These are phyloP conservation scores for Spergularia marina DNA, from an alignment of 148 eudicot species.

Conservation along the genomic window DNA sequence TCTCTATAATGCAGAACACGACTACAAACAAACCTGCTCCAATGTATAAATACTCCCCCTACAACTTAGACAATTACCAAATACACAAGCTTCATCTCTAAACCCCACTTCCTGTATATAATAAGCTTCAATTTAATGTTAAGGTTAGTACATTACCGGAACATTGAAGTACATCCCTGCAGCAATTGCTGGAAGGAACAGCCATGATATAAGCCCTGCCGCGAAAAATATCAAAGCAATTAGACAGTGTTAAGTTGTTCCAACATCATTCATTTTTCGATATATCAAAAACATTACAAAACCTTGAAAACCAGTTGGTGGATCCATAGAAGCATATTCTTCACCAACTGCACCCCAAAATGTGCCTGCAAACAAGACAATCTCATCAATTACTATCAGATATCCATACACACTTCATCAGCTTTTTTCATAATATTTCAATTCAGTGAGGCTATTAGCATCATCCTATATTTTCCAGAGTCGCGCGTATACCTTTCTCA, in stretches of 20 bases:
- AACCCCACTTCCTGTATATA: background rate
- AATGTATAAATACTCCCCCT: slow-evolving; percentile 87
- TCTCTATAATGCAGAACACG: slow-evolving; percentile 74
- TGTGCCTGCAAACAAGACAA: slow-evolving; percentile 41
- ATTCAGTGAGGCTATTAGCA: too few relatives aligned
- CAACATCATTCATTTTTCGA: background rate
- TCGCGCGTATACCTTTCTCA: slow-evolving; percentile 47
- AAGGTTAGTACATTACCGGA: slow-evolving; percentile 47
- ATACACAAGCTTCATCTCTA: background rate
- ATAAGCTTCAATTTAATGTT: background rate
- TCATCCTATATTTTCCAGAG: background rate
- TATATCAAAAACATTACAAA: background rate
- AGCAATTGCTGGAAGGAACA: slow-evolving; percentile 75
- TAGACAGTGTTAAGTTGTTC: background rate
- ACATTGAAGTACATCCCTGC: slow-evolving; percentile 80
- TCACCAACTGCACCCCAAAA: slow-evolving; percentile 63
- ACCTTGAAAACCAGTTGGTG: slow-evolving; percentile 94
- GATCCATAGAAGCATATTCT: slow-evolving; percentile 66
- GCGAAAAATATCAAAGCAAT: background rate
- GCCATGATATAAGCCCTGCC: slow-evolving; percentile 83
- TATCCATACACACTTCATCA: background rate
- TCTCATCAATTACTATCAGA: background rate
- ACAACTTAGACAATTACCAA: slow-evolving; percentile 20
- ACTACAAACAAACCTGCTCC: slow-evolving; percentile 83
- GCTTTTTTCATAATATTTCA: background rate